Percentiles rank a stretch among this genome's conserved stretches.
phyloP scores from a whole-genome alignment of 2,329 filamentous ascomycete genomes.

The Exophiala dermatitidis region DNA sequence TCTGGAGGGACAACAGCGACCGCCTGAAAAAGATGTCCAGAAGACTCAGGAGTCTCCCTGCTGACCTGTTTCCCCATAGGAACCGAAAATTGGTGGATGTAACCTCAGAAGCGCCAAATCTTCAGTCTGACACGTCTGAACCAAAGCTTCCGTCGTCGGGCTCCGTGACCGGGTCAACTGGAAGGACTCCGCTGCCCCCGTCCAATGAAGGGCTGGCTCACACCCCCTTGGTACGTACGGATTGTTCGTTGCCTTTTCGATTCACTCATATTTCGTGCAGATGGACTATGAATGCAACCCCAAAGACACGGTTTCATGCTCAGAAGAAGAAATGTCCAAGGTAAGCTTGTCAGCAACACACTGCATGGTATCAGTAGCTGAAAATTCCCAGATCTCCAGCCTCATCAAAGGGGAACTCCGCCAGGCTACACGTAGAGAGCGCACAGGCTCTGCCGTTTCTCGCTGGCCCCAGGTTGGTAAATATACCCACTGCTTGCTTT shows the following conservation, averaged over 20 bases:
- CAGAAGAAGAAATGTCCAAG: conserved; percentile 12
- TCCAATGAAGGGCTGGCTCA: neutral
- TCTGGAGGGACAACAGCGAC: conserved; percentile 9
- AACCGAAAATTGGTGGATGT: conserved; percentile 1
- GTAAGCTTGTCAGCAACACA: conserved; percentile 1
- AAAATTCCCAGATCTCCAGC: conserved; percentile 12
- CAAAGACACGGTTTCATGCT: conserved; percentile 3
- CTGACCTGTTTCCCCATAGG: conserved; percentile 7
- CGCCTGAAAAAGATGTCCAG: conserved; percentile 15
- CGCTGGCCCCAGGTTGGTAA: neutral
- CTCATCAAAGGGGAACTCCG: conserved; percentile 11
- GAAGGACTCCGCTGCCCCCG: neutral
- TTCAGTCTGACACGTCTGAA: neutral
- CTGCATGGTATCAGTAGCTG: neutral
- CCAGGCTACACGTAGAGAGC: conserved; percentile 5
- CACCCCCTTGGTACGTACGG: neutral
- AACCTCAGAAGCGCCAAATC: neutral
- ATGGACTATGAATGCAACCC: conserved; percentile 16
- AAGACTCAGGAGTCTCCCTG: conserved; percentile 10
- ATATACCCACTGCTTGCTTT: neutral
- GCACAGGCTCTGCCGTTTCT: neutral
- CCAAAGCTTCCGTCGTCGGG: neutral
- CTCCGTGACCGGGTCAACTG: neutral
- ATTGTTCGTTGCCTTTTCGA: neutral
- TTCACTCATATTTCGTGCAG: neutral